phyloP scores from a whole-genome alignment of 1,139 yeast genomes.

The Nematodospora anomalae region DNA sequence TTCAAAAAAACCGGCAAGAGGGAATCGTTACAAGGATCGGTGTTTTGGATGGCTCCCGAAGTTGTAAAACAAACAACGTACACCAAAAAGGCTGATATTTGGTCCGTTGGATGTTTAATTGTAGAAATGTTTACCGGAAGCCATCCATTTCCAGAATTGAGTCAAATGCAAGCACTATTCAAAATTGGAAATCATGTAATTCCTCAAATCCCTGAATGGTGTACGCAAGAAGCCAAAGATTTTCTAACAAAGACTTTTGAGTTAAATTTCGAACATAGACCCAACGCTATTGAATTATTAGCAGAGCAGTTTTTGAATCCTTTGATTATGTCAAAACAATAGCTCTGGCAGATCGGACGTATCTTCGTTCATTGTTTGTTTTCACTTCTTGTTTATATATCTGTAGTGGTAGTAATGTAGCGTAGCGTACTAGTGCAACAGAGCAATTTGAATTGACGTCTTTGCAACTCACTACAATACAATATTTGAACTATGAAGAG shows the following conservation, averaged over 20 bases:
- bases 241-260: constrained; percentile 72
- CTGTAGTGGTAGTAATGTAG: no score
- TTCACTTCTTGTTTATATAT: not conserved
- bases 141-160: constrained; percentile 91
- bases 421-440: no score
- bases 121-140: constrained; percentile 94
- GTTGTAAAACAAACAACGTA: constrained; percentile 90
- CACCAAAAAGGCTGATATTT: constrained; percentile 87
- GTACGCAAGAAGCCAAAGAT: constrained; percentile 66
- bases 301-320: constrained; percentile 60
- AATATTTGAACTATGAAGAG: no score
- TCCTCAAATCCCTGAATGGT: constrained; percentile 80
- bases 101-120: constrained; percentile 92
- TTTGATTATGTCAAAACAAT: constrained; percentile 43
- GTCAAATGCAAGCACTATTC: constrained; percentile 95
- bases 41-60: constrained; percentile 99
- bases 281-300: constrained; percentile 69
- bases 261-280: constrained; percentile 69
- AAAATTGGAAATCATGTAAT: constrained; percentile 79
- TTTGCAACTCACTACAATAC: no score
- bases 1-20: constrained; percentile 50
- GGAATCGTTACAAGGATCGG: constrained; percentile 89
- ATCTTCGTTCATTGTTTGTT: not conserved
- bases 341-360: constrained; percentile 2
- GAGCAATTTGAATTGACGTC: no score